Percentiles rank a stretch among this genome's conserved stretches.
phyloP scores from a whole-genome alignment of 495 filamentous ascomycete species.

The Pseudotulostoma volvatum region DNA sequence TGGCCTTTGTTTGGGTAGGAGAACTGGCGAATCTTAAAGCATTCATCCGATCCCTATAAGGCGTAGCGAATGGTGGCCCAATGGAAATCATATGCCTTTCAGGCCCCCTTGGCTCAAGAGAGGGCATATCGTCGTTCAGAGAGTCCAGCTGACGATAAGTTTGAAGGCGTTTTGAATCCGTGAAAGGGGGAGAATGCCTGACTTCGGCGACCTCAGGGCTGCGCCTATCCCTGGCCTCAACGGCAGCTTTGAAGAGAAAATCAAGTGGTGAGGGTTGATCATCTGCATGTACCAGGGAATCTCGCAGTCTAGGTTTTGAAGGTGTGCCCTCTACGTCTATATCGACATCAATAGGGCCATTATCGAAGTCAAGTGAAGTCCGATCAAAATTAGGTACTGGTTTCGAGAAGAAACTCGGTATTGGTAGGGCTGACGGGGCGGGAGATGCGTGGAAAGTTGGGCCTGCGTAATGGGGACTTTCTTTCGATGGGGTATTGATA shows the following conservation, averaged over 20 bases:
- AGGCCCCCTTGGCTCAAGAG: conserved; percentile 47
- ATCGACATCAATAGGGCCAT: conserved; percentile 19
- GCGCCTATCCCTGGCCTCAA: conserved; percentile 39
- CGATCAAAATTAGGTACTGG: conserved; percentile 45
- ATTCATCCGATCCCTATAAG: conserved; percentile 49
- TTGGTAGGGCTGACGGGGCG: conserved; percentile 79
- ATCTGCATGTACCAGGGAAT: conserved; percentile 11
- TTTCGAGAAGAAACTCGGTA: conserved; percentile 82
- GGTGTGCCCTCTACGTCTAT: conserved; percentile 23
- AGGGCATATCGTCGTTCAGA: conserved; percentile 39
- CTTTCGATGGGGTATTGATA: conserved; percentile 30
- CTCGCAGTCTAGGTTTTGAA: conserved; percentile 23
- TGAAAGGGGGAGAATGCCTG: conserved; percentile 19
- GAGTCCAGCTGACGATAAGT: conserved; percentile 18
- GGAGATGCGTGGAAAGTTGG: conserved; percentile 93
- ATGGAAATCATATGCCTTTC: conserved; percentile 27
- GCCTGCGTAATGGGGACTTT: conserved; percentile 60
- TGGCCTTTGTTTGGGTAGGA: conserved; percentile 8
- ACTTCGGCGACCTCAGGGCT: conserved; percentile 28
- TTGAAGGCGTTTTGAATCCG: conserved; percentile 16
- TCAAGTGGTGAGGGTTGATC: conserved; percentile 66
- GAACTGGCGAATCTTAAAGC: conserved; percentile 29
- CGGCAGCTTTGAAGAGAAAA: conserved; percentile 73
- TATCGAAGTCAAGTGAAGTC: conserved; percentile 23
- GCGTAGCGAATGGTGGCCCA: conserved; percentile 49